Evolutionary conservation across 2,329 filamentous ascomycete species (phyloP).

Genomic region (Plectosphaerella cucumerina): DNA sequence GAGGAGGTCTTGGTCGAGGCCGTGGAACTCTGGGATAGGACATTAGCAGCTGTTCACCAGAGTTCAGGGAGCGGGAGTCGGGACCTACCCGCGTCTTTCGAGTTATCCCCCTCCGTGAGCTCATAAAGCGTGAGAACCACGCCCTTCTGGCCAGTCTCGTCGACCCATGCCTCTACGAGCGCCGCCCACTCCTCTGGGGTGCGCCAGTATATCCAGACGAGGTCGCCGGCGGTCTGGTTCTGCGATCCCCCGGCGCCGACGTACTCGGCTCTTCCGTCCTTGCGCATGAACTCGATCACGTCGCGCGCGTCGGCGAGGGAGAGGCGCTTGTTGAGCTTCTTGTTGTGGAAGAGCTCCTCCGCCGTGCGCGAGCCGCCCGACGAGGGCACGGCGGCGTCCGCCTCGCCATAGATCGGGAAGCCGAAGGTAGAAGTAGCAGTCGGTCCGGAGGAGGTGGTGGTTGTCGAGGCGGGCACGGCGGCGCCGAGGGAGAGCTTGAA

Average conservation of each 20-base stretch:
- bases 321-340: constrained; percentile 46
- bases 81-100: constrained; percentile 58
- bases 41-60: constrained; percentile 5
- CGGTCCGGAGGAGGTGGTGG: constrained; percentile 20
- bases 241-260: constrained; percentile 31
- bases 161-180: constrained; percentile 73
- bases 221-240: constrained; percentile 34
- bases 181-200: constrained; percentile 88
- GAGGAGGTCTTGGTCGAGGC: constrained; percentile 81
- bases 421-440: constrained; percentile 36
- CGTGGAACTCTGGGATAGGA: constrained; percentile 63
- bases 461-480: constrained; percentile 46
- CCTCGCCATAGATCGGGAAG: neutral
- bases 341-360: constrained; percentile 54
- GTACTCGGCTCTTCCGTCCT: constrained; percentile 64
- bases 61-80: neutral
- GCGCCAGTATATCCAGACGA: constrained; percentile 78
- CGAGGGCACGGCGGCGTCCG: constrained; percentile 26
- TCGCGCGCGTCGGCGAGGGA: constrained; percentile 48
- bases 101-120: constrained; percentile 80
- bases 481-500: constrained; percentile 68
- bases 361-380: constrained; percentile 29
- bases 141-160: constrained; percentile 84
- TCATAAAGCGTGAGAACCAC: constrained; percentile 91
- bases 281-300: constrained; percentile 55